These are phyloP conservation scores for Quercus gilva DNA, from an alignment of 306 rosid genomes.

Conservation along the genomic window DNA sequence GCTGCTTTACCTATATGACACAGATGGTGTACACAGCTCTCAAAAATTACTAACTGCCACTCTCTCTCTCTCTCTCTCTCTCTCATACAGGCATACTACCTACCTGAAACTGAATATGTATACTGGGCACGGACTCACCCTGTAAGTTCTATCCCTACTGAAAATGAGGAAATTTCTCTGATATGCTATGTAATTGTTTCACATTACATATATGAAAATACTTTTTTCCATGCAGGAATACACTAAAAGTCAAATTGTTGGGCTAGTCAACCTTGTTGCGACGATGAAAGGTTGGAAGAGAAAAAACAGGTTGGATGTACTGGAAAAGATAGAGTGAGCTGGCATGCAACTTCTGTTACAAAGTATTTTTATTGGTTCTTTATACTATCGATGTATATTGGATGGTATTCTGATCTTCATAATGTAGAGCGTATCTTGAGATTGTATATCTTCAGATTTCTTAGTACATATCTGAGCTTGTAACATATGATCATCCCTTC, in stretches of 20 bases:
- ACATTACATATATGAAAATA: background rate
- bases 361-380: slow-evolving; percentile 18
- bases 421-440: slow-evolving; percentile 27
- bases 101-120: slow-evolving; percentile 92
- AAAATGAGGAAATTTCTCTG: background rate
- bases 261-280: slow-evolving; percentile 92
- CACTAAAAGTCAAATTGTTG: slow-evolving; percentile 74
- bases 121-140: slow-evolving; percentile 94
- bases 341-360: slow-evolving; percentile 6
- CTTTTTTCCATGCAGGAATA: slow-evolving; percentile 65
- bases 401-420: slow-evolving; percentile 28
- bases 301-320: slow-evolving; percentile 81
- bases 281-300: slow-evolving; percentile 98
- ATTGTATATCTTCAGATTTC: slow-evolving; percentile 32
- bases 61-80: slow-evolving; percentile 20
- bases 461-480: slow-evolving; percentile 21
- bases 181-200: background rate
- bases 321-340: slow-evolving; percentile 90
- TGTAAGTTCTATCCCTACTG: slow-evolving; percentile 38
- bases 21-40: slow-evolving; percentile 6
- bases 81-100: slow-evolving; percentile 82
- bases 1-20: slow-evolving; percentile 16
- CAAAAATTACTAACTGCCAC: slow-evolving; percentile 2
- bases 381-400: slow-evolving; percentile 46
- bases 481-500: slow-evolving; percentile 31